Evolutionary conservation across 495 filamentous ascomycete species (phyloP), one percentile per base, ranked within the genome.

Genomic region (Parachaetomium inaequale): DNA sequence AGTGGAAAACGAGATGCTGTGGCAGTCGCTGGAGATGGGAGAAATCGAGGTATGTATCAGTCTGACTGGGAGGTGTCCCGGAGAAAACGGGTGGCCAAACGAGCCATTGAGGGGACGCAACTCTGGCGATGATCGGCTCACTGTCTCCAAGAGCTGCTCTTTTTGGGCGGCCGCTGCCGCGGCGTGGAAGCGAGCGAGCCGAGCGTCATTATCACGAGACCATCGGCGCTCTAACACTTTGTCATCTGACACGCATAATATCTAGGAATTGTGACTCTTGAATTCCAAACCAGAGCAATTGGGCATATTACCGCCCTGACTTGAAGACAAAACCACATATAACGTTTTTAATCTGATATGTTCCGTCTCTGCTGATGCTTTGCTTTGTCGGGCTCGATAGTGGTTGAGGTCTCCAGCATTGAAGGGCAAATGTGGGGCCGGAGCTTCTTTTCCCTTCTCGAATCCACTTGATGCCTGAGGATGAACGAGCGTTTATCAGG

Each of bases 111-210:
- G 52, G 60, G 56, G 57, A 66, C 58, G 63, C 59, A 68, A 70
- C 66, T 67, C 59, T 73, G 69, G 70, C 69, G 65, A 73, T 70
- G 45, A 61, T 68, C 61, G 62, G 65, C 63, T 67, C 69, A 71
- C 59, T 46, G 57, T 50, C 42, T 19, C 49, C 32, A 54, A n/a
- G 10, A 17, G 43, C 53, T 23, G 40, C 49, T 10, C 58, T 63
- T 63, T 58, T 65, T 23, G 36, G 46, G 50, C 62, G 62, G 59
- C 49, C n/a, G 55, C 31, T 52, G 23, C 53, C 17, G 51, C 46
- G 31, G 63, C 14, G n/a, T 59, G 55, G 65, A 65, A 66, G 57
- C 56, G 50, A 43, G 28, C 47, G 43, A 46, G 62, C 56, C 47
- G 40, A 61, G 61, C 58, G 59, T 60, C 64, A 68, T 59, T 34